Evolutionary conservation across 169 alveolate genomes (phyloP).

Genomic region (Plasmodium fragile): DNA sequence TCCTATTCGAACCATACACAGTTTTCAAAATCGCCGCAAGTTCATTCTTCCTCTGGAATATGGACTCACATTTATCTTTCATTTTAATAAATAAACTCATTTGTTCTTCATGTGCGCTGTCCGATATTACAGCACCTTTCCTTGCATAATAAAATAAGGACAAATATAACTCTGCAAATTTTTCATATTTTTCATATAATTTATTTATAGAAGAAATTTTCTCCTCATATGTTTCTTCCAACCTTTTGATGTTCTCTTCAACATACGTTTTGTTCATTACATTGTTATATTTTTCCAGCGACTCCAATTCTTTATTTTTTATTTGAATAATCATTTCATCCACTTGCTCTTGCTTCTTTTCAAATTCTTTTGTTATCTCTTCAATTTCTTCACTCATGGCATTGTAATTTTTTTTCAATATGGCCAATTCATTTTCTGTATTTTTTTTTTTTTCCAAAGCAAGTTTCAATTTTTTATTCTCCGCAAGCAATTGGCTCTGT

Average conservation of each 20-base stretch:
- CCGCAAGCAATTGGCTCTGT: neutral
- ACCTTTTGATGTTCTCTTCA: constrained; percentile 45
- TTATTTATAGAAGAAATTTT: constrained; percentile 22
- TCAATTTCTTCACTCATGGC: constrained; percentile 59
- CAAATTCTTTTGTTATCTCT: constrained; percentile 73
- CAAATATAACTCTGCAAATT: constrained; percentile 31
- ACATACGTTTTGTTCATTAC: constrained; percentile 19
- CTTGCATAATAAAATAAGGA: constrained; percentile 54
- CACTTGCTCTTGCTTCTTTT: constrained; percentile 68
- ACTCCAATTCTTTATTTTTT: constrained; percentile 61
- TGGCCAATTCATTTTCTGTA: constrained; percentile 24
- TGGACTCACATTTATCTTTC: constrained; percentile 35
- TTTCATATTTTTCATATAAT: constrained; percentile 52
- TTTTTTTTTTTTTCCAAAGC: constrained; percentile 41
- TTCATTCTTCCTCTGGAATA: constrained; percentile 54
- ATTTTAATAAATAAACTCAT: constrained; percentile 44
- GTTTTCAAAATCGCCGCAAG: constrained; percentile 8
- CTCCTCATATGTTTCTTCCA: constrained; percentile 30
- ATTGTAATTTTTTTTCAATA: constrained; percentile 26
- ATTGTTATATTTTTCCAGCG: constrained; percentile 35
- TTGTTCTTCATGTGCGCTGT: constrained; percentile 56
- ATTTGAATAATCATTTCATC: constrained; percentile 73
- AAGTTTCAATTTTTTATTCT: neutral
- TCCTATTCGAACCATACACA: constrained; percentile 37
- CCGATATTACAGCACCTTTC: constrained; percentile 39